A percentile compares a stretch with the other conserved stretches of the same genome.
These are phyloP conservation scores for Fusarium sororula DNA, from an alignment of 2,329 filamentous ascomycete species.

Conservation along the genomic window DNA sequence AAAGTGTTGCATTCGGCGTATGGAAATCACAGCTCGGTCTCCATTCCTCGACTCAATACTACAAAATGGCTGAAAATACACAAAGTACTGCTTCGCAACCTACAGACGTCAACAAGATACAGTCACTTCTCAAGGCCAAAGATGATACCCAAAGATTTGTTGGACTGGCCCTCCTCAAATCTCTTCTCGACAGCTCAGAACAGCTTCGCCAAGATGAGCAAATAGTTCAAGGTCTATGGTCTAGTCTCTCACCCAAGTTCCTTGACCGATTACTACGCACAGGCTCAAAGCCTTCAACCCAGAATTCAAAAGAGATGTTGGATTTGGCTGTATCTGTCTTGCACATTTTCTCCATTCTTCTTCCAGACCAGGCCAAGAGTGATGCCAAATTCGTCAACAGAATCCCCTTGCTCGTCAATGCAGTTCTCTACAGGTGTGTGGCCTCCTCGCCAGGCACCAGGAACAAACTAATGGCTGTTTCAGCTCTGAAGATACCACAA, in stretches of 20 bases:
- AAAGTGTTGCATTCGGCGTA: background rate
- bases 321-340: constrained; percentile 70
- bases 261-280: constrained; percentile 70
- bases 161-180: constrained; percentile 71
- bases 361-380: constrained; percentile 58
- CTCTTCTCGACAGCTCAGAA: constrained; percentile 69
- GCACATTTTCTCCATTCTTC: constrained; percentile 67
- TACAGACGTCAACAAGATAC: constrained; percentile 56
- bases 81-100: constrained; percentile 11
- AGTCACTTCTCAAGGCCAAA: constrained; percentile 64
- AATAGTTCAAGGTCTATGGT: constrained; percentile 63
- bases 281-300: constrained; percentile 52
- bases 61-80: constrained; percentile 7
- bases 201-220: constrained; percentile 59
- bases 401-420: constrained; percentile 62
- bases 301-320: constrained; percentile 67
- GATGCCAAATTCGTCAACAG: constrained; percentile 60
- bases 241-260: constrained; percentile 68
- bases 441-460: background rate
- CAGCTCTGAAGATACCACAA: constrained; percentile 63
- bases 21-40: background rate
- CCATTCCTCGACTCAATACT: background rate
- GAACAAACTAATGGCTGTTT: background rate
- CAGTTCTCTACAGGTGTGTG: constrained; percentile 63
- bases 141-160: constrained; percentile 76